Conservation (phyloP, 768 basidiomycete species). For the Hygrocybe punicea region DNA sequence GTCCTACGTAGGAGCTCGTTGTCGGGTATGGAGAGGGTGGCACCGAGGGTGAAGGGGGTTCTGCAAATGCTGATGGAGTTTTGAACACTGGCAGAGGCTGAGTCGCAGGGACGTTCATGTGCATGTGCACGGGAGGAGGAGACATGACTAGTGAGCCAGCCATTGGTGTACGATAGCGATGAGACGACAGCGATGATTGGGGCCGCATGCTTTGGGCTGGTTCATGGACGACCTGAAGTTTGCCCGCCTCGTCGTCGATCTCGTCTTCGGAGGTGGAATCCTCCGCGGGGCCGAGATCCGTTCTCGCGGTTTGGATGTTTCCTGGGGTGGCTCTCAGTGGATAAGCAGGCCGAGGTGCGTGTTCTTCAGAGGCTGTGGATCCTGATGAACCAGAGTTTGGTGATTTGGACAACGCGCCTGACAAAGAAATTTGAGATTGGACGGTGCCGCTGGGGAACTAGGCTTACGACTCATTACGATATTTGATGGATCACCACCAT, state of each 20-base stretch:
- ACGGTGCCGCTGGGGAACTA: not conserved
- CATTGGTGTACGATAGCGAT: slow-evolving; percentile 76
- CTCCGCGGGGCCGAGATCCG: slow-evolving; percentile 32
- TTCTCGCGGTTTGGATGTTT: slow-evolving; percentile 20
- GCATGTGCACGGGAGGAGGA: slow-evolving; percentile 44
- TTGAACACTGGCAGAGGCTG: slow-evolving; percentile 72
- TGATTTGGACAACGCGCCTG: slow-evolving; percentile 48
- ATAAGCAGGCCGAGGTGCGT: slow-evolving; percentile 22
- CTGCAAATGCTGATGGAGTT: slow-evolving; percentile 70
- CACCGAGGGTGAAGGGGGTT: slow-evolving; percentile 39
- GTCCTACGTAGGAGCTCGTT: slow-evolving; percentile 36
- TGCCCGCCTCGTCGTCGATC: slow-evolving; percentile 46
- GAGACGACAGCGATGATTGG: slow-evolving; percentile 72
- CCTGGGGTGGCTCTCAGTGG: slow-evolving; percentile 16
- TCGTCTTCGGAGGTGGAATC: slow-evolving; percentile 47
- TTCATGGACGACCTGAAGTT: slow-evolving; percentile 36
- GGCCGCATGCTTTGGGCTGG: slow-evolving; percentile 52
- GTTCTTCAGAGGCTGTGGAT: slow-evolving; percentile 55
- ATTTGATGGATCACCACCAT: slow-evolving; percentile 62
- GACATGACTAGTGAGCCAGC: slow-evolving; percentile 59
- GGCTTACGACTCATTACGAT: slow-evolving; percentile 61
- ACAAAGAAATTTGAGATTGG: not conserved
- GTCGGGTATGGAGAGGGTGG: slow-evolving; percentile 37
- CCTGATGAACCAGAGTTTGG: slow-evolving; percentile 61
- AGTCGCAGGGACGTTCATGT: slow-evolving; percentile 47